A percentile compares a stretch with the other conserved stretches of the same genome.
Conservation (phyloP, 2,329 filamentous ascomycete species). For the Fusarium sp. region DNA sequence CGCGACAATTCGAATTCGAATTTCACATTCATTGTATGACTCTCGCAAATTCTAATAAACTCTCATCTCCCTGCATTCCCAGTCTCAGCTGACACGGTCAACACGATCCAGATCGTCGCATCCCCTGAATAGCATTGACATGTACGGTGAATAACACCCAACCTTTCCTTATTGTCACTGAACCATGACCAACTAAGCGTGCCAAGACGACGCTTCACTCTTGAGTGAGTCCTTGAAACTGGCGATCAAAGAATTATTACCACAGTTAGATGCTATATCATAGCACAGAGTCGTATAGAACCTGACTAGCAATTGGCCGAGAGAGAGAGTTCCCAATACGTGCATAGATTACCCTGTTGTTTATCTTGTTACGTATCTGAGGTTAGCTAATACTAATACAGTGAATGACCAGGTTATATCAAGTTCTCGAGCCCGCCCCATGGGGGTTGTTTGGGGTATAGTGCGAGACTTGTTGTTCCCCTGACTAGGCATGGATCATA, state of each 20-base stretch:
- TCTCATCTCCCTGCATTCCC: constrained; percentile 4
- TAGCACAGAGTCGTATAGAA: background rate
- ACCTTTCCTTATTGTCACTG: background rate
- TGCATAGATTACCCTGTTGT: background rate
- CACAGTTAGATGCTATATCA: constrained; percentile 2
- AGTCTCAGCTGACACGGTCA: constrained; percentile 3
- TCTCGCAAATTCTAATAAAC: background rate
- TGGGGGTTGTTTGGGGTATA: constrained; percentile 31
- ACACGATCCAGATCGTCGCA: constrained; percentile 22
- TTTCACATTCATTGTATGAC: background rate
- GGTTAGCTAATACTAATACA: constrained; percentile 7
- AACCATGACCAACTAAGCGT: background rate
- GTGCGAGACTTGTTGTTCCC: constrained; percentile 15
- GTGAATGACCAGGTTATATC: background rate
- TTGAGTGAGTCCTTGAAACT: background rate
- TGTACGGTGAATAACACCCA: background rate
- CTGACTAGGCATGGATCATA: constrained; percentile 13
- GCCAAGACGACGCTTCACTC: constrained; percentile 11
- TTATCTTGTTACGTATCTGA: background rate
- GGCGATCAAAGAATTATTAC: constrained; percentile 6
- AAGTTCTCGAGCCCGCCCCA: constrained; percentile 20
- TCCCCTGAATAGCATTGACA: background rate
- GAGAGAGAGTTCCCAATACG: constrained; percentile 16
- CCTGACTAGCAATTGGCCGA: constrained; percentile 15
- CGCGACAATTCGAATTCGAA: background rate